Evolutionary conservation across 2,329 filamentous ascomycete genomes (phyloP), one percentile per base, ranked within the genome.

Genomic region (Trichoderma koningiopsis): DNA sequence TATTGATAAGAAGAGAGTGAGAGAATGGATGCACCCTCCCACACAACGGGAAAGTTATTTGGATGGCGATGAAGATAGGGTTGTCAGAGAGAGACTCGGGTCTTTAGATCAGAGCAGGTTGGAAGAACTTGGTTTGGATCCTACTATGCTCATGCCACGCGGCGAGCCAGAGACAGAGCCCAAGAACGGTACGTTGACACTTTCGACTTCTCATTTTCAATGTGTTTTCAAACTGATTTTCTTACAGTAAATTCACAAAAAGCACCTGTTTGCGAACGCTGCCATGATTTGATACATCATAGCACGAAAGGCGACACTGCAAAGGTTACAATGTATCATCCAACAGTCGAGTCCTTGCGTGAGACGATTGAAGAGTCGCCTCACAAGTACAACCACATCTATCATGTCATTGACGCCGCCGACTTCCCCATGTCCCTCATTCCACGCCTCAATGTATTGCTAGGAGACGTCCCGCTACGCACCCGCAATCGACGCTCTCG

Each of bases 381-480:
- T 0, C 90, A 96, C 80, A 92, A 92, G 77, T 88, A 92, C 77
- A 98, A 99, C 76, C 93, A 97, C 79, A 90, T 99, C 71, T 99
- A 98, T 78, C 96, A 99, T 79, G 86, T 99, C 31, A 83, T 99
- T 27, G 96, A 99, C 76, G 95, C 96, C 3, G 96, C 94, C 70
- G 96, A 99, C 79, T 98, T 99, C 72, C 96, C 96, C 24, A 92
- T 99, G 87, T 97, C 96, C 1, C 81, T 99, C 16, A 85, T 98
- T 4, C 92, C 93, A 0, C 88, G 89, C 56, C 87, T 99, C 11
- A 87, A 91, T 70, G 83, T 87, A 8, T 83, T 93, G 0, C 84
- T 97, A 1, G 84, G 89, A 40, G 83, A 94, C 11, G 90, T 92
- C 70, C 89, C 90, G 8, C 84, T 96, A 65, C 90, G 95, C 68